Conservation (phyloP, 192 early-diverging fungal species). For the Obelidium mucronatum region DNA sequence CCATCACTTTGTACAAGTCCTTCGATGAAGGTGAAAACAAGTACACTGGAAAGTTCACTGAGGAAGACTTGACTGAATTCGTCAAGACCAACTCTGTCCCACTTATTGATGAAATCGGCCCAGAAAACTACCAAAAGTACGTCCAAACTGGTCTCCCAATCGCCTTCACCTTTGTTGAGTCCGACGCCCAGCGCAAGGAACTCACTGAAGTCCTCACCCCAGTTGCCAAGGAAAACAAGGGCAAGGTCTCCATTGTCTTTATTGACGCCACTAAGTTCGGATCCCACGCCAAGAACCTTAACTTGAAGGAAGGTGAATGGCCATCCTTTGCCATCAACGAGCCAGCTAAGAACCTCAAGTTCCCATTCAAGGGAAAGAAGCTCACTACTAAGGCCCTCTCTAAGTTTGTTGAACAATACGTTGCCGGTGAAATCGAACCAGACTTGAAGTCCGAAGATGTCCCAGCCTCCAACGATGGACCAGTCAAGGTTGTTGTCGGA, state of each 20-base stretch:
- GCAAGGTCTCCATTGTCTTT: constrained; percentile 90
- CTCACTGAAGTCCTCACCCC: constrained; percentile 68
- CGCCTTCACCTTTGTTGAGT: constrained; percentile 85
- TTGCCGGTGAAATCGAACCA: constrained; percentile 73
- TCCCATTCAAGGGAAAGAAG: constrained; percentile 78
- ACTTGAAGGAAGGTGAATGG: constrained; percentile 85
- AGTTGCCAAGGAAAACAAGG: constrained; percentile 86
- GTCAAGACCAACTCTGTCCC: constrained; percentile 85
- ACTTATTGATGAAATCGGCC: constrained; percentile 88
- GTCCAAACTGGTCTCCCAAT: constrained; percentile 88
- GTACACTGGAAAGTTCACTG: constrained; percentile 65
- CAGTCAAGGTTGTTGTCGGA: constrained; percentile 91
- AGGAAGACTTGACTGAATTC: constrained; percentile 69
- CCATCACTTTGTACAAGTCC: constrained; percentile 86
- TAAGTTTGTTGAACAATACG: constrained; percentile 70
- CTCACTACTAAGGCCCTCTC: constrained; percentile 67
- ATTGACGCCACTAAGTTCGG: constrained; percentile 88
- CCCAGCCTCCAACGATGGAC: constrained; percentile 85
- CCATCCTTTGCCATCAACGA: constrained; percentile 93
- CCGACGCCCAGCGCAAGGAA: constrained; percentile 63
- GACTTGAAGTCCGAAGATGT: constrained; percentile 82
- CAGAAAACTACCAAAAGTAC: constrained; percentile 88
- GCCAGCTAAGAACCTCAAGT: constrained; percentile 78
- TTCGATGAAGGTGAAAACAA: constrained; percentile 88
- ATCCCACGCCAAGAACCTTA: constrained; percentile 86